These are phyloP conservation scores for Gossypium thurberi DNA, from an alignment of 345 rosid species.

Conservation along the genomic window DNA sequence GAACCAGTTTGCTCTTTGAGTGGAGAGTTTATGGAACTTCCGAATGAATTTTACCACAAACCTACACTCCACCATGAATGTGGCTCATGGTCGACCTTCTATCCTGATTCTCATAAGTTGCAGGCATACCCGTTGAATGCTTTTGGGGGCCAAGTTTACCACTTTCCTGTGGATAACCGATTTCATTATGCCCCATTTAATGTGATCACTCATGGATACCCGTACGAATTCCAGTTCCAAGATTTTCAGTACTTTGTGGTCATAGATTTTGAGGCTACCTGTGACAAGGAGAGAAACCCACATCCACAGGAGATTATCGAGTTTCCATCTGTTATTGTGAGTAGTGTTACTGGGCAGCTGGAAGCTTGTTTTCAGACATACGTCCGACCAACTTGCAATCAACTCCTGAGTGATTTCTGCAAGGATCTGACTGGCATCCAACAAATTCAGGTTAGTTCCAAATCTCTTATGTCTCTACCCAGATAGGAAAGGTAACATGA, in stretches of 20 bases:
- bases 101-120: constrained; percentile 39
- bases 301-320: constrained; percentile 54
- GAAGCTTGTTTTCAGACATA: constrained; percentile 46
- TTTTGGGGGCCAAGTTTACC: constrained; percentile 36
- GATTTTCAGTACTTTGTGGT: constrained; percentile 49
- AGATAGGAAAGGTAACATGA: neutral
- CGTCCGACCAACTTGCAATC: constrained; percentile 46
- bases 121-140: constrained; percentile 32
- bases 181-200: constrained; percentile 36
- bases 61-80: constrained; percentile 31
- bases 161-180: constrained; percentile 33
- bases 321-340: constrained; percentile 46
- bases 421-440: constrained; percentile 51
- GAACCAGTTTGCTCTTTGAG: constrained; percentile 27
- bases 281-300: constrained; percentile 38
- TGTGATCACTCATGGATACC: constrained; percentile 29
- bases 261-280: constrained; percentile 54
- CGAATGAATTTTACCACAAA: constrained; percentile 33
- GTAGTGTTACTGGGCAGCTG: constrained; percentile 37
- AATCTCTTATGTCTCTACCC: neutral
- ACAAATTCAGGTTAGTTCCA: constrained; percentile 38
- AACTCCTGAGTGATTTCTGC: constrained; percentile 40
- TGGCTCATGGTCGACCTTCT: constrained; percentile 35
- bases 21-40: constrained; percentile 29
- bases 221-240: constrained; percentile 37